Evolutionary conservation across 306 rosid genomes (phyloP), one percentile per base, ranked within the genome.

Genomic region (Delonix regia): DNA sequence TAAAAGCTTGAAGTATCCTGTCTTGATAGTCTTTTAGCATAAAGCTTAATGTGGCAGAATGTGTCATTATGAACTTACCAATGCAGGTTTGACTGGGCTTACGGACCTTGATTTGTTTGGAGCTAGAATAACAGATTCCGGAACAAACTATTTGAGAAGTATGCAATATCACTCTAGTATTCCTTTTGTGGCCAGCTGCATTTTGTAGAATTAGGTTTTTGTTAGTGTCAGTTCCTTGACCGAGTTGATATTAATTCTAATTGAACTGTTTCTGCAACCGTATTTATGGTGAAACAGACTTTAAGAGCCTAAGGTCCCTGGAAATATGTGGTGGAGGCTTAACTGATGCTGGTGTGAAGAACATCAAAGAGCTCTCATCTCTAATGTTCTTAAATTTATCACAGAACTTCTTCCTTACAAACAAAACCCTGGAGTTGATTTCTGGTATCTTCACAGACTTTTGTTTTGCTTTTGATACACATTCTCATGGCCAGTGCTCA

Each of bases 301-400:
- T 95, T 27, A 95, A 95, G 87, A 88, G 88, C 76, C 88, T 95
- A 76, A 92, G 84, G 85, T 92, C 98, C 78, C 89, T 95, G 68
- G 99, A 95, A 91, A 88, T 92, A 82, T 95, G 99, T 41, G 90
- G 99, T 10, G 99, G 99, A 69, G 92, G 95, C 77, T 76, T 95
- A 86, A 95, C 99, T 14, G 99, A 95, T 89, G 88, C 91, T 53
- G 99, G 99, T 67, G 82, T 92, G 51, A 90, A 89, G 81, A 90
- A 95, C 77, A 91, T 95, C 69, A 92, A 88, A 77, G 97, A 90
- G 55, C 91, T 95, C 44, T 89, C 99, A 38, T 95, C 92, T 56
- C 82, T 95, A 69, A 82, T 78, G 53, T 83, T 91, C 84, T 85
- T 95, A 80, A 95, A 95, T 91, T 83, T 95, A 73, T 95, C 99